These are phyloP conservation scores for Yarrowia osloensis DNA, from an alignment of 805 yeast species.

Conservation along the genomic window DNA sequence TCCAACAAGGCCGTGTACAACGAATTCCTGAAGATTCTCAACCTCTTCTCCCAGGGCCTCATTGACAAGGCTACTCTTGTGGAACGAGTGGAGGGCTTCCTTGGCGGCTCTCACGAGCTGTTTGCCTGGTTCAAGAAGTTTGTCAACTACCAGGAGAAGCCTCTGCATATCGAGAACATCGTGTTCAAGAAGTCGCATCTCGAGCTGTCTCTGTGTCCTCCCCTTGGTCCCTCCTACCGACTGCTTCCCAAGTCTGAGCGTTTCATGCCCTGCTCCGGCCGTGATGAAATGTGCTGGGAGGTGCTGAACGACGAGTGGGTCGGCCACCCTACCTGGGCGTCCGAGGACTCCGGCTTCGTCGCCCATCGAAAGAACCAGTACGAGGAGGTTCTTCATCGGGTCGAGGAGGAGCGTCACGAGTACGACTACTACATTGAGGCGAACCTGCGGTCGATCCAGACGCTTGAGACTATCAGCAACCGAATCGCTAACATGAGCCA, in stretches of 20 bases:
- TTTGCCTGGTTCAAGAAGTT: constrained; percentile 89
- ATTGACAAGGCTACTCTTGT: constrained; percentile 81
- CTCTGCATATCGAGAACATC: constrained; percentile 85
- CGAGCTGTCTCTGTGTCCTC: constrained; percentile 86
- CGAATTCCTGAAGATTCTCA: constrained; percentile 86
- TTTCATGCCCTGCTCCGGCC: constrained; percentile 95
- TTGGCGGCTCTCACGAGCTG: constrained; percentile 78
- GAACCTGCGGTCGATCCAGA: constrained; percentile 90
- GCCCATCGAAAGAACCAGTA: constrained; percentile 99
- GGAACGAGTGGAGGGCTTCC: constrained; percentile 78
- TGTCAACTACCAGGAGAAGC: constrained; percentile 84
- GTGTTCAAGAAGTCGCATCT: constrained; percentile 84
- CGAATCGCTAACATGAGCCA: constrained; percentile 89
- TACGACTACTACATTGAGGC: constrained; percentile 96
- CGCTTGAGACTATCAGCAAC: constrained; percentile 90
- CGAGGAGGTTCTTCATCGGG: constrained; percentile 91
- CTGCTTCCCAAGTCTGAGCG: constrained; percentile 91
- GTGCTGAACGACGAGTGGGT: constrained; percentile 99
- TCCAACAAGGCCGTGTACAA: constrained; percentile 87
- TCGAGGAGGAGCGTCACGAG: constrained; percentile 97
- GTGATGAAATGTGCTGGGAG: constrained; percentile 99
- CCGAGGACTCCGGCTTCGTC: constrained; percentile 97
- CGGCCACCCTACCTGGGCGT: constrained; percentile 99
- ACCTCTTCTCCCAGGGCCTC: constrained; percentile 85
- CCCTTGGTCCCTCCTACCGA: constrained; percentile 94